Evolutionary conservation across 1,284 basidiomycete genomes (phyloP).

Genomic region (Ceratobasidium sp.): DNA sequence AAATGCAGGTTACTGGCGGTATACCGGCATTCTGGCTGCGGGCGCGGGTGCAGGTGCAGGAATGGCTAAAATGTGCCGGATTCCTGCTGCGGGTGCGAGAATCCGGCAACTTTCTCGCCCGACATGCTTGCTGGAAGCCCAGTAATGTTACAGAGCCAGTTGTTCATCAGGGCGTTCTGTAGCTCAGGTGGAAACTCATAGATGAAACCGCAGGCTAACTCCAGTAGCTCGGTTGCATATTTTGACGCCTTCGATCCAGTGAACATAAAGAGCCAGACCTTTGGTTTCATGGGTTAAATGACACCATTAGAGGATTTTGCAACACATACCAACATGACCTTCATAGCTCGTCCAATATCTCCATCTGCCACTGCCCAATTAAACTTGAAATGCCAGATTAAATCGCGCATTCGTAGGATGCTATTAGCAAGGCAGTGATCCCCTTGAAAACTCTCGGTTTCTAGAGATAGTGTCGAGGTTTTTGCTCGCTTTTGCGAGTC

Average conservation of each 20-base stretch:
- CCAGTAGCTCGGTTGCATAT: slow-evolving; percentile 1
- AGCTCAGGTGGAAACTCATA: background rate
- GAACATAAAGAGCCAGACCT: slow-evolving; percentile 10
- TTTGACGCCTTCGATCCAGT: background rate
- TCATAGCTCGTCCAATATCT: slow-evolving; percentile 15
- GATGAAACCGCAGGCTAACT: background rate
- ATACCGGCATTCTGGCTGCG: too few relatives aligned
- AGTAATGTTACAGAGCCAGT: slow-evolving; percentile 6
- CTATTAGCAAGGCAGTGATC: background rate
- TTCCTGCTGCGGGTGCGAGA: too few relatives aligned
- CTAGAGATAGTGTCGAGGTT: too few relatives aligned
- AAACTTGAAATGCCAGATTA: background rate
- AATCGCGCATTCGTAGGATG: background rate
- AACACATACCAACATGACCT: background rate
- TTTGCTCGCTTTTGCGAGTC: too few relatives aligned
- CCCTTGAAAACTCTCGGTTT: background rate
- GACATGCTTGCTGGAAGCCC: too few relatives aligned
- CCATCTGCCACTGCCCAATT: background rate
- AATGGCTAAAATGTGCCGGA: too few relatives aligned
- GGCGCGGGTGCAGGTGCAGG: too few relatives aligned
- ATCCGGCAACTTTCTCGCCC: too few relatives aligned
- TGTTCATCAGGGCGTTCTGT: background rate
- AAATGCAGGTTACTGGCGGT: too few relatives aligned
- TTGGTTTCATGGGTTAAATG: background rate
- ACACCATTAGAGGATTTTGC: too few relatives aligned